Conservation (phyloP, 1,284 basidiomycete species). For the Cutaneotrichosporon mucoides region DNA sequence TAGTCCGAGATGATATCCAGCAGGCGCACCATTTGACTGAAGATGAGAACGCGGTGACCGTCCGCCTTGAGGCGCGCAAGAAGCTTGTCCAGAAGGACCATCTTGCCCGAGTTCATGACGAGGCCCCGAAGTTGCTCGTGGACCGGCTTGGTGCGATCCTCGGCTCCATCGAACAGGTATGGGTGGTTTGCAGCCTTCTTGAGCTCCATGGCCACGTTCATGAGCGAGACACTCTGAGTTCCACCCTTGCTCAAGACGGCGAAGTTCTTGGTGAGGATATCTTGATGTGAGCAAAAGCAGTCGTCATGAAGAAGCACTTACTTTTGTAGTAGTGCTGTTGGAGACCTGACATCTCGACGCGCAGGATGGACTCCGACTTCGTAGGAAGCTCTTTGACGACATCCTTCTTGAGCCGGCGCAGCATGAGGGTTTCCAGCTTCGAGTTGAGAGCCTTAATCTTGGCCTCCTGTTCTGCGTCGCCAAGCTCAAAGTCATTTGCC, state of each 20-base stretch:
- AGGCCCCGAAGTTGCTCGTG: conserved; percentile 92
- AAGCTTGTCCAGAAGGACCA: conserved; percentile 94
- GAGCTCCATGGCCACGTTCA: conserved; percentile 94
- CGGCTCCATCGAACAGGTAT: conserved; percentile 95
- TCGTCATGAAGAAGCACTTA: too few species aligned
- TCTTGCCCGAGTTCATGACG: conserved; percentile 97
- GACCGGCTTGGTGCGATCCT: conserved; percentile 58
- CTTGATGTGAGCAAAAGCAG: too few species aligned
- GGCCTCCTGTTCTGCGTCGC: conserved; percentile 83
- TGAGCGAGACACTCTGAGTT: conserved; percentile 80
- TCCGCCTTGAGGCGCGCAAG: conserved; percentile 82
- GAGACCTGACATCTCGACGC: conserved; percentile 95
- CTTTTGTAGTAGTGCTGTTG: conserved; percentile 99
- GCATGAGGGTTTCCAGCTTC: conserved; percentile 93
- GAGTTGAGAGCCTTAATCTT: conserved; percentile 92
- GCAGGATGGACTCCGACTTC: conserved; percentile 95
- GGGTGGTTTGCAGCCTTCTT: conserved; percentile 99
- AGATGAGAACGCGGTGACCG: conserved; percentile 94
- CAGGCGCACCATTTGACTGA: conserved; percentile 99
- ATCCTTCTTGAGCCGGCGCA: conserved; percentile 90
- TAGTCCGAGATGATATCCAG: conserved; percentile 98
- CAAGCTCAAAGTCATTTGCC: conserved; percentile 90
- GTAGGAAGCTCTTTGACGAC: conserved; percentile 96
- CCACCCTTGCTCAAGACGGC: conserved; percentile 83
- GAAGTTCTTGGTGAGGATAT: conserved; percentile 97